Conservation (phyloP, 2,329 filamentous ascomycete genomes). For the Exophiala sideris region DNA sequence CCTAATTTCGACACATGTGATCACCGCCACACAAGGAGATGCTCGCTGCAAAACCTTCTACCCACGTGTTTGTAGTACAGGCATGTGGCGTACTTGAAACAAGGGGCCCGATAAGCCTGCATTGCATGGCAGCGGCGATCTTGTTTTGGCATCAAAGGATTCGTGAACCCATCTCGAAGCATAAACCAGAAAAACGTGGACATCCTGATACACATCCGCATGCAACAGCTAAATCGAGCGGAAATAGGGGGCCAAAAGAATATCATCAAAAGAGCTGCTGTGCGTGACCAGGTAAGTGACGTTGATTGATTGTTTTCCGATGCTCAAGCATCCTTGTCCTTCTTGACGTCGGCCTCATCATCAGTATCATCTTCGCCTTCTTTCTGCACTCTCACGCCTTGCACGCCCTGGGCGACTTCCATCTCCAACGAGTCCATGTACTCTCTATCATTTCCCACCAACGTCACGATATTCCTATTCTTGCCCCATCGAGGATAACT, state of each 20-base stretch:
- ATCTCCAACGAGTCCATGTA: constrained; percentile 74
- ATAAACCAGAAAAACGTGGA: neutral
- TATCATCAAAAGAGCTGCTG: neutral
- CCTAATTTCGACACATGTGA: neutral
- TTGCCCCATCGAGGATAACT: constrained; percentile 94
- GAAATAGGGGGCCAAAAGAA: neutral
- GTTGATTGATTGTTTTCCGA: neutral
- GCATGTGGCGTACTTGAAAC: no score
- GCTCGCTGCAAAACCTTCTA: neutral
- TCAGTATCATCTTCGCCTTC: constrained; percentile 68
- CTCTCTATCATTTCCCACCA: constrained; percentile 72
- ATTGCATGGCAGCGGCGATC: neutral
- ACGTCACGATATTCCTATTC: constrained; percentile 80
- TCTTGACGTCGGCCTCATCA: constrained; percentile 28
- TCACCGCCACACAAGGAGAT: no score
- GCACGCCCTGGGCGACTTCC: constrained; percentile 73
- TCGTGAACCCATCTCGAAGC: neutral
- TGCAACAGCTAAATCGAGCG: neutral
- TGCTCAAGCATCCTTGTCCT: constrained; percentile 22
- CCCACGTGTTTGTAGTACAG: constrained; percentile 3
- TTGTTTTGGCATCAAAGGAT: neutral
- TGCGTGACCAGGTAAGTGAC: neutral
- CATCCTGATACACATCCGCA: neutral
- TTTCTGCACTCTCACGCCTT: constrained; percentile 64
- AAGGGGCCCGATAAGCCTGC: no score